These are phyloP conservation scores for Ophiostoma perfectum DNA, from an alignment of 2,329 filamentous ascomycete species.

Conservation along the genomic window DNA sequence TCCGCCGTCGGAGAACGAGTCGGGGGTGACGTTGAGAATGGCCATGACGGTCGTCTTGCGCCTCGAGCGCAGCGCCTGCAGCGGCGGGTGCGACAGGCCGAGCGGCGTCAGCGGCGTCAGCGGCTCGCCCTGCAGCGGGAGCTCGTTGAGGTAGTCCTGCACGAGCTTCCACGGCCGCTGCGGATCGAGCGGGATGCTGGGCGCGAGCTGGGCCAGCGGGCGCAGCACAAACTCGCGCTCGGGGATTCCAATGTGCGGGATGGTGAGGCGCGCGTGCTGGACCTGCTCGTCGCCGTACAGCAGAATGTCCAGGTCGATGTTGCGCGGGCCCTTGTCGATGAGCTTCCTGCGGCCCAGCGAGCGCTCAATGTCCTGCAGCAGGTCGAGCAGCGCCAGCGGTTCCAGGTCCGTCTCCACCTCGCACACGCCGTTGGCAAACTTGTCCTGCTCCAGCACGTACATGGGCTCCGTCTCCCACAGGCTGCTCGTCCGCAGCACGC, in stretches of 20 bases:
- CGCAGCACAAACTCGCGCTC: conserved; percentile 92
- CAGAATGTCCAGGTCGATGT: conserved; percentile 90
- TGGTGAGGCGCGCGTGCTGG: conserved; percentile 64
- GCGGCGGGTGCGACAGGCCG: conserved; percentile 42
- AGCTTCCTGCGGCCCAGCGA: conserved; percentile 73
- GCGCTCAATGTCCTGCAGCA: conserved; percentile 78
- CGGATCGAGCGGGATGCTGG: conserved; percentile 41
- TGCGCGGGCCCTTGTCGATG: conserved; percentile 88
- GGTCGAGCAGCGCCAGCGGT: conserved; percentile 70
- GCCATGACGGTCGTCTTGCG: conserved; percentile 79
- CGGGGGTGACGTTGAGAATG: conserved; percentile 89
- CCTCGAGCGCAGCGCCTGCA: conserved; percentile 54
- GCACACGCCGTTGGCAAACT: conserved; percentile 87
- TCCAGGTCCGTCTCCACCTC: conserved; percentile 77
- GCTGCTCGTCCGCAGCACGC: conserved; percentile 72
- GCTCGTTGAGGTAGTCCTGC: conserved; percentile 56
- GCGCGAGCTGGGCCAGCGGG: conserved; percentile 68
- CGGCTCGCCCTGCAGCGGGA: conserved; percentile 44
- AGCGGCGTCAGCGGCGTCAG: conserved; percentile 57
- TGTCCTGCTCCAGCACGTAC: conserved; percentile 86
- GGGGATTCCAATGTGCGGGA: conserved; percentile 79
- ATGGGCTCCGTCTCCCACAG: conserved; percentile 95
- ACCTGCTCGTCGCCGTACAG: conserved; percentile 67
- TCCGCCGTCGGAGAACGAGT: conserved; percentile 94
- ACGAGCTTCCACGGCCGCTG: conserved; percentile 55